A percentile compares a stretch with the other conserved stretches of the same genome.
Conservation (phyloP, 1,284 basidiomycete genomes). For the Papiliotrema terrestris region DNA sequence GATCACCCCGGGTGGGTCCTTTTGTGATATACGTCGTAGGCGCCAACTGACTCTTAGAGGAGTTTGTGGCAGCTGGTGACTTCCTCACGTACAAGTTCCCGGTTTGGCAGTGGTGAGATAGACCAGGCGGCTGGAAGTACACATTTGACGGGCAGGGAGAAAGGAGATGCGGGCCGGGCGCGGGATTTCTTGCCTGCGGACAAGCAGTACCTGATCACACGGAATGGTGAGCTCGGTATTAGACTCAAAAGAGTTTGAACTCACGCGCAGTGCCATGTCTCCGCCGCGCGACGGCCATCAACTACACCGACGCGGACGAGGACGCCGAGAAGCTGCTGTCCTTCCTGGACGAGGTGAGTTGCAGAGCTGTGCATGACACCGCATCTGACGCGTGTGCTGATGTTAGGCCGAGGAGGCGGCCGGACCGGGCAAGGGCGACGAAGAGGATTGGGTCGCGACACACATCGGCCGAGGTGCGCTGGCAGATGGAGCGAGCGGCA, state of each 20-base stretch:
- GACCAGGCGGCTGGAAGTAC: background rate
- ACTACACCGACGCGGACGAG: slow-evolving; percentile 91
- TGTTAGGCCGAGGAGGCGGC: slow-evolving; percentile 42
- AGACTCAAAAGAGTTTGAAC: background rate
- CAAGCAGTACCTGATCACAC: slow-evolving; percentile 94
- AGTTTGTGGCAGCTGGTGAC: slow-evolving; percentile 92
- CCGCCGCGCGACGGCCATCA: slow-evolving; percentile 81
- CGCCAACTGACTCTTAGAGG: slow-evolving; percentile 59
- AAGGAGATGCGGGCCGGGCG: slow-evolving; percentile 74
- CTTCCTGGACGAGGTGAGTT: slow-evolving; percentile 49
- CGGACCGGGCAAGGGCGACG: slow-evolving; percentile 36
- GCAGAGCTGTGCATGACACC: background rate
- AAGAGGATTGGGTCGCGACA: slow-evolving; percentile 53
- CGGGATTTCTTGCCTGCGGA: slow-evolving; percentile 89
- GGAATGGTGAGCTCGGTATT: slow-evolving; percentile 57
- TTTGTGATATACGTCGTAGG: background rate
- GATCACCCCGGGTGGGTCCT: slow-evolving; percentile 78
- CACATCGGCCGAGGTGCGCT: slow-evolving; percentile 46
- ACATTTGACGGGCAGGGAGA: slow-evolving; percentile 62
- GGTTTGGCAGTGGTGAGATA: slow-evolving; percentile 81
- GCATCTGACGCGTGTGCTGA: slow-evolving; percentile 1
- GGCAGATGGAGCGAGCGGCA: background rate
- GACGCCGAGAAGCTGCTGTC: slow-evolving; percentile 81
- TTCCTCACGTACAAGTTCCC: slow-evolving; percentile 94
- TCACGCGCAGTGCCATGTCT: slow-evolving; percentile 71